Percentiles rank a stretch among this genome's conserved stretches.
Conservation (phyloP, 139 green algal species). For the Auxenochlorella pyrenoidosa region DNA sequence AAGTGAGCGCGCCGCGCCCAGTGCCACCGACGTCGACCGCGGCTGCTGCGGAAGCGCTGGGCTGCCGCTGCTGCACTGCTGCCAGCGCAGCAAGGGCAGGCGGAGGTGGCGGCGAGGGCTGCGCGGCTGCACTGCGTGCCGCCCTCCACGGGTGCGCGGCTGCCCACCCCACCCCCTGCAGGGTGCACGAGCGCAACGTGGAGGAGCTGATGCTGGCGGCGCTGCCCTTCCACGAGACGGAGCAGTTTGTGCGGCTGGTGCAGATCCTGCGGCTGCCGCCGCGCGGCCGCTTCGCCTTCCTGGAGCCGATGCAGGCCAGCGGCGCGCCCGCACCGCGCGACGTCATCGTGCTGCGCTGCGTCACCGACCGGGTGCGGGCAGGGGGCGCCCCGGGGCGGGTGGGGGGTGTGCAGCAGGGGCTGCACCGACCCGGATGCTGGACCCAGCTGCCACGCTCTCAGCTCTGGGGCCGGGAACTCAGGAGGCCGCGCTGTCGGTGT, state of each 20-base stretch:
- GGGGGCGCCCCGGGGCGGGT: too few species aligned
- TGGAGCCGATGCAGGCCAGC: constrained; percentile 70
- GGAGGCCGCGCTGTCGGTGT: neutral
- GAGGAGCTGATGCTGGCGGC: constrained; percentile 71
- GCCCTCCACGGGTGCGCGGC: neutral
- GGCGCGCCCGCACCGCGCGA: constrained; percentile 74
- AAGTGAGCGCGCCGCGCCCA: constrained; percentile 66
- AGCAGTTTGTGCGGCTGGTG: constrained; percentile 92
- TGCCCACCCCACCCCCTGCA: neutral
- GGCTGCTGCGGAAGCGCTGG: too few species aligned
- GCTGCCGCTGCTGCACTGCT: too few species aligned
- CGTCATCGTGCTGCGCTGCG: constrained; percentile 72
- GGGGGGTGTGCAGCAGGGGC: too few species aligned
- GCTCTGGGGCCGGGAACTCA: too few species aligned
- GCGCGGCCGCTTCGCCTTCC: constrained; percentile 66
- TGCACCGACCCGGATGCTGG: too few species aligned
- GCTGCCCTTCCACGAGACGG: constrained; percentile 90
- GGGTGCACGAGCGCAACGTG: constrained; percentile 86
- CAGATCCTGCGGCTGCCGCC: constrained; percentile 70
- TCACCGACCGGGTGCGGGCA: constrained; percentile 60
- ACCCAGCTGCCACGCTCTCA: too few species aligned
- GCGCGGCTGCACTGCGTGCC: neutral
- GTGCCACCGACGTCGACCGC: too few species aligned
- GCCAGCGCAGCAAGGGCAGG: too few species aligned
- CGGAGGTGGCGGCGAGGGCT: neutral